These are phyloP conservation scores for Canavalia ensiformis DNA, from an alignment of 306 rosid species.

Conservation along the genomic window DNA sequence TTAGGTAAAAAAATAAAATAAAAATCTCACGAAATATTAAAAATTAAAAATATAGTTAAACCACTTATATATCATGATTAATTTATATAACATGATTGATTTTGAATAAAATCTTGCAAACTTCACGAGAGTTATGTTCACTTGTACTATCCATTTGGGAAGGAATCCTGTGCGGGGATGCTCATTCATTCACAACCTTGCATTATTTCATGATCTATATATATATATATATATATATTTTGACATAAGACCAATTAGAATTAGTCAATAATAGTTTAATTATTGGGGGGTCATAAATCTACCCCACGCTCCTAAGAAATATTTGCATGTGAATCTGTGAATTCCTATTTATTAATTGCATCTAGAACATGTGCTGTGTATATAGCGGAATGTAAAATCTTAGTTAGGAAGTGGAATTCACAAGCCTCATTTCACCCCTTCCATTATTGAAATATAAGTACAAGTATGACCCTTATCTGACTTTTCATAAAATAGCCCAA, in stretches of 20 bases:
- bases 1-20: no score
- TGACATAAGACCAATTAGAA: slow-evolving; percentile 45
- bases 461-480: slow-evolving; percentile 46
- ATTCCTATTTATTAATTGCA: slow-evolving; percentile 46
- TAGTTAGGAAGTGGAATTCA: slow-evolving; percentile 34
- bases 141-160: slow-evolving; percentile 39
- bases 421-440: slow-evolving; percentile 43
- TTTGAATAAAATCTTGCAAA: not conserved
- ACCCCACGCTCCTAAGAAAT: slow-evolving; percentile 47
- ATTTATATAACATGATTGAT: not conserved
- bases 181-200: slow-evolving; percentile 45
- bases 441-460: slow-evolving; percentile 48
- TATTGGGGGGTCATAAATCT: slow-evolving; percentile 50
- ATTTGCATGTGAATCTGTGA: slow-evolving; percentile 59
- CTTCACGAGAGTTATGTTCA: slow-evolving; percentile 41
- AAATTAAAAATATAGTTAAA: no score
- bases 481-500: slow-evolving; percentile 43
- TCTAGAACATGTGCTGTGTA: slow-evolving; percentile 50
- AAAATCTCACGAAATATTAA: no score
- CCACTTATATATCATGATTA: no score
- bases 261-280: slow-evolving; percentile 47
- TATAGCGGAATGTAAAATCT: slow-evolving; percentile 42
- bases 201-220: slow-evolving; percentile 34
- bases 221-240: slow-evolving; percentile 17
- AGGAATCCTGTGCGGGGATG: slow-evolving; percentile 46